These are phyloP conservation scores for Eustoma russellianum DNA, from an alignment of 257 asterid species.

Conservation along the genomic window DNA sequence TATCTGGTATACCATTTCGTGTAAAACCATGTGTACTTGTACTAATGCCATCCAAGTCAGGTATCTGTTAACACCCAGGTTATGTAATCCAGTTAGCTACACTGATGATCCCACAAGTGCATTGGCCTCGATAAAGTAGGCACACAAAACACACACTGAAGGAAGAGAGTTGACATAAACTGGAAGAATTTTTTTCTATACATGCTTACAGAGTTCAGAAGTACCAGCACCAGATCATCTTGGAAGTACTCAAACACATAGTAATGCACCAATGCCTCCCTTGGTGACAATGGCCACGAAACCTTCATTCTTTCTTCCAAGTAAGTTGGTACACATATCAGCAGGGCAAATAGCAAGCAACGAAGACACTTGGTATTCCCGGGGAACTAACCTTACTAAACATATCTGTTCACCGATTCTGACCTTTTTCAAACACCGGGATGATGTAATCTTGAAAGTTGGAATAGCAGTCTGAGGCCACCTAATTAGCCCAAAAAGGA, in stretches of 20 bases:
- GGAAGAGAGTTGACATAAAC: not conserved
- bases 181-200: not conserved
- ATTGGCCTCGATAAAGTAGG: not conserved
- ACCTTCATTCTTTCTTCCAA: conserved; percentile 94
- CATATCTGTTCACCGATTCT: conserved; percentile 76
- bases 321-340: conserved; percentile 31
- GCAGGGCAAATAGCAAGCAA: conserved; percentile 10
- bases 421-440: conserved; percentile 46
- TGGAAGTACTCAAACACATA: conserved; percentile 64
- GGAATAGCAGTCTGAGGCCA: conserved; percentile 86
- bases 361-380: not conserved
- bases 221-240: conserved; percentile 69
- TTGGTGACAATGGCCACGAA: conserved; percentile 83
- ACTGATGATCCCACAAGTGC: not conserved
- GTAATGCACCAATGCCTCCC: conserved; percentile 66
- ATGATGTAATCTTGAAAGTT: conserved; percentile 48
- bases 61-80: conserved; percentile 34
- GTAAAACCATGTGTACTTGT: conserved; percentile 57
- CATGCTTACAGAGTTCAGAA: conserved; percentile 61
- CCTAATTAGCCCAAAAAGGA: conserved; percentile 32
- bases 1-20: conserved; percentile 52
- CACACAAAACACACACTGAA: not conserved
- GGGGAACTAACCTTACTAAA: conserved; percentile 56
- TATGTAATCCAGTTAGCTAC: not conserved
- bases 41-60: conserved; percentile 52